A percentile compares a stretch with the other conserved stretches of the same genome.
These are phyloP conservation scores for Ceratobasidium sp. DNA, from an alignment of 1,284 basidiomycete genomes.

Conservation along the genomic window DNA sequence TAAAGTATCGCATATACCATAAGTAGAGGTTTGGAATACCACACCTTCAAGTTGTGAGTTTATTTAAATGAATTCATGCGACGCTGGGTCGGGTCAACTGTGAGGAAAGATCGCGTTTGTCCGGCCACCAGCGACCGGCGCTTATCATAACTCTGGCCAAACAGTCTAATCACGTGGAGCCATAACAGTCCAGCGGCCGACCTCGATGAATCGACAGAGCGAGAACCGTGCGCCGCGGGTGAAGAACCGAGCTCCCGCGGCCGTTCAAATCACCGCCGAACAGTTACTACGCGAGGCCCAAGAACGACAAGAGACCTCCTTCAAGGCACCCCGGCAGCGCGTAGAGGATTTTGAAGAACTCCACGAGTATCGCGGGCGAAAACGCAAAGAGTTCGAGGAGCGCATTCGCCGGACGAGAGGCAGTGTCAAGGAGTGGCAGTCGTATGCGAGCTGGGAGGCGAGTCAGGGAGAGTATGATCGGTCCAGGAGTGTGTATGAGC, in stretches of 20 bases:
- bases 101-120: too few relatives aligned
- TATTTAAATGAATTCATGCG: too few relatives aligned
- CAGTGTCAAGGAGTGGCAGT: conserved; percentile 75
- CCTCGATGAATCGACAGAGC: conserved; percentile 25
- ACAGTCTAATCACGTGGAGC: conserved; percentile 33
- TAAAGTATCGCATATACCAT: too few relatives aligned
- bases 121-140: too few relatives aligned
- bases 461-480: conserved; percentile 95
- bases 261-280: conserved; percentile 97
- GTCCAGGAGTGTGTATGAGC: conserved; percentile 94
- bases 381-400: conserved; percentile 97
- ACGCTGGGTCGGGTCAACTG: too few relatives aligned
- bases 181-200: conserved; percentile 4
- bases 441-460: conserved; percentile 80
- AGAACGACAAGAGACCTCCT: conserved; percentile 93
- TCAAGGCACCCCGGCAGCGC: conserved; percentile 91
- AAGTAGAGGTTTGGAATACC: too few relatives aligned
- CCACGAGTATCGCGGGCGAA: conserved; percentile 93
- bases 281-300: conserved; percentile 98
- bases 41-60: too few relatives aligned
- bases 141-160: too few relatives aligned
- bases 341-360: conserved; percentile 98
- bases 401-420: conserved; percentile 89
- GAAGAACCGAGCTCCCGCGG: conserved; percentile 93
- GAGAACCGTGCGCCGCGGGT: conserved; percentile 66